Evolutionary conservation across 192 early-diverging fungal genomes (phyloP), one percentile per base, ranked within the genome.

Genomic region (Mortierella hygrophila): DNA sequence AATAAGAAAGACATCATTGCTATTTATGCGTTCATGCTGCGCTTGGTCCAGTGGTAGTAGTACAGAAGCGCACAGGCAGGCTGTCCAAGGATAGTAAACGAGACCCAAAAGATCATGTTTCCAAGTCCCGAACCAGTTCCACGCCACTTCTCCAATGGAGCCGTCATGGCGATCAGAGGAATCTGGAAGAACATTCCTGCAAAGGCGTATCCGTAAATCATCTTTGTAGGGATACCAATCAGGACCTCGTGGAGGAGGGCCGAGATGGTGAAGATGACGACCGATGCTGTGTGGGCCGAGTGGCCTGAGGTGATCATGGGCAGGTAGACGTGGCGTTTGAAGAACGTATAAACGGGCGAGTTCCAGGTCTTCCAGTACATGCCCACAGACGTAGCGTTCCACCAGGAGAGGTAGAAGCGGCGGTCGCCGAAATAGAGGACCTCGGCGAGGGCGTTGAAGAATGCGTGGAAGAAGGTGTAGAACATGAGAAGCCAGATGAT

Each of bases 311-410:
- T 94, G 73, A 96, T 88, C 80, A 95, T 89, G 55, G 97, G 97
- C 41, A 97, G 76, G 89, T 96, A 97, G 32, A 97, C 91, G 82
- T 98, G 97, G 15, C 97, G 93, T 81, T 98, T 98, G 89, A 95
- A 94, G 82, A 93, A 95, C 42, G 93, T 93, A 90, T 96, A 95
- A 42, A 98, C 97, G 26, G 97, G 97, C 73, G 93, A 91, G 91
- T 98, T 98, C 97, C 97, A 98, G 42, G 95, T 91, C 38, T 95
- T 91, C 97, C 97, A 97, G 90, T 98, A 98, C 76, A 93, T 92
- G 47, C 91, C 93, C 70, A 97, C 82, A 42, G 93, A 93, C 21
- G 91, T 90, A 1, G 93, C 92, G 89, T 98, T 98, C 97, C 97
- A 98, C 97, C 97, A 97, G 60, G 93, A 94, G 41, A 95, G 87